phyloP scores from a whole-genome alignment of 257 asterid species.

The Solanum rostratum region DNA sequence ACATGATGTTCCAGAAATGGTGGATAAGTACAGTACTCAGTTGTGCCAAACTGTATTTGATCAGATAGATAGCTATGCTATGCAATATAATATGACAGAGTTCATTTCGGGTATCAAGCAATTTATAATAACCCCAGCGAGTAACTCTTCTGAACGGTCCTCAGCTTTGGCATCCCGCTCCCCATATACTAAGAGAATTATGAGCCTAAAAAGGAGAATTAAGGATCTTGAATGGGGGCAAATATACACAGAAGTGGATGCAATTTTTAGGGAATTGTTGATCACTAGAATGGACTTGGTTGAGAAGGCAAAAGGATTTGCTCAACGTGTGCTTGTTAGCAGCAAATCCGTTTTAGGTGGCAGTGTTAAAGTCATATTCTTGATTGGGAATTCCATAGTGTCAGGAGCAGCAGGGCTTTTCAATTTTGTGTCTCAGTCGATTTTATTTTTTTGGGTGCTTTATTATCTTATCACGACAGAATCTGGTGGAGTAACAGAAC shows the following conservation, averaged over 20 bases:
- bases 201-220: constrained; percentile 35
- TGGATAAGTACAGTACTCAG: constrained; percentile 66
- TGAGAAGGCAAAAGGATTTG: constrained; percentile 79
- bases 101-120: constrained; percentile 65
- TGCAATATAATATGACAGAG: constrained; percentile 90
- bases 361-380: constrained; percentile 52
- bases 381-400: constrained; percentile 55
- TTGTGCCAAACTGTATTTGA: constrained; percentile 63
- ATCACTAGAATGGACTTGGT: constrained; percentile 63
- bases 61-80: constrained; percentile 70
- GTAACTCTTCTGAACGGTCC: constrained; percentile 40
- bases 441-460: constrained; percentile 84
- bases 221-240: constrained; percentile 68
- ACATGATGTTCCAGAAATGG: constrained; percentile 75
- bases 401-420: constrained; percentile 89
- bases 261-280: constrained; percentile 53
- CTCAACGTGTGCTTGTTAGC: constrained; percentile 57
- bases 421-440: constrained; percentile 61
- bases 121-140: constrained; percentile 33
- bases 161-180: constrained; percentile 51
- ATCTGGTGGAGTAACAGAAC: constrained; percentile 93
- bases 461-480: constrained; percentile 80
- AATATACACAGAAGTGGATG: constrained; percentile 53
- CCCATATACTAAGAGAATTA: constrained; percentile 50
- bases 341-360: constrained; percentile 69